These are phyloP conservation scores for Vigna reflexopilosa DNA, from an alignment of 306 rosid species.

Conservation along the genomic window DNA sequence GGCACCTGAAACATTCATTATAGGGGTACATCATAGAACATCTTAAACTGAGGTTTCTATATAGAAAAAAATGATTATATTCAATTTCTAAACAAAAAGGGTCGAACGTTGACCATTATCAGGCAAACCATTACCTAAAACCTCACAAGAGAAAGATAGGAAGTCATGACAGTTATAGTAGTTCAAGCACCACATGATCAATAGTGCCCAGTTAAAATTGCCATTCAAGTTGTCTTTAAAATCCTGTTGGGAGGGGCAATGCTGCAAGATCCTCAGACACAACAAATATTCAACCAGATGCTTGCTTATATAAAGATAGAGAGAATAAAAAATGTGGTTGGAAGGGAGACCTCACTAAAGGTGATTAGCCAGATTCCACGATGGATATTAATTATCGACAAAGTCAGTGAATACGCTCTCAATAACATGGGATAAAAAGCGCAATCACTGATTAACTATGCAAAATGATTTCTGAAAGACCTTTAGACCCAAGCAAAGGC, in stretches of 20 bases:
- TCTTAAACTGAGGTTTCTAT: neutral
- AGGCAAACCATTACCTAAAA: slow-evolving; percentile 10
- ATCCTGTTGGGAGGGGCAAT: neutral
- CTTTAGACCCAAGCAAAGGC: neutral
- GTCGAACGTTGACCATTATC: slow-evolving; percentile 2
- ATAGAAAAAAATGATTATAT: neutral
- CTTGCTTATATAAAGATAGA: slow-evolving; percentile 8
- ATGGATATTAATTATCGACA: no score
- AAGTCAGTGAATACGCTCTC: no score
- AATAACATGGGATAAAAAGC: no score
- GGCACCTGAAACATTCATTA: slow-evolving; percentile 32
- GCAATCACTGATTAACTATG: neutral
- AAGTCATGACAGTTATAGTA: neutral
- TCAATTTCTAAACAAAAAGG: neutral
- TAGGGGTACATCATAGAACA: slow-evolving; percentile 16
- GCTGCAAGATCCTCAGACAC: neutral
- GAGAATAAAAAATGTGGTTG: neutral
- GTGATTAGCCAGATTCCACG: no score
- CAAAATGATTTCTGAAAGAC: neutral
- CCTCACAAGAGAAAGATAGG: neutral
- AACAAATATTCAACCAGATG: neutral
- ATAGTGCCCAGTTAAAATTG: neutral
- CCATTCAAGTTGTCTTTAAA: neutral
- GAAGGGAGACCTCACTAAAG: no score
- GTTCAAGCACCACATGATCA: slow-evolving; percentile 19